These are phyloP conservation scores for Barnettozyma sp. DNA, from an alignment of 805 yeast species.

Conservation along the genomic window DNA sequence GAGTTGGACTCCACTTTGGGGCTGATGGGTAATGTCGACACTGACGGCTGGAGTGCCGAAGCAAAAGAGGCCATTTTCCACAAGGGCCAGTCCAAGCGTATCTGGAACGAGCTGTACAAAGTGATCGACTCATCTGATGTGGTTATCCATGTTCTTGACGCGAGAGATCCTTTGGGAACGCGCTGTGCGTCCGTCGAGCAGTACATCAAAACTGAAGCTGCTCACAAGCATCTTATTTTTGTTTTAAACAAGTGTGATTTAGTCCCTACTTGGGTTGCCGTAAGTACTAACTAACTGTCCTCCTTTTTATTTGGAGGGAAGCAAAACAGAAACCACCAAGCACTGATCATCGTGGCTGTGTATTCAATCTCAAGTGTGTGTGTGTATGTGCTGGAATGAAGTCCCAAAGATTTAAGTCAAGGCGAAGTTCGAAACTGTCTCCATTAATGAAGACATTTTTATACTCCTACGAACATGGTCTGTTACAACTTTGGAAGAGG, in stretches of 20 bases:
- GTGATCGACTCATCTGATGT: constrained; percentile 98
- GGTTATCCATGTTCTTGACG: constrained; percentile 36
- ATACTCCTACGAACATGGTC: constrained; percentile 52
- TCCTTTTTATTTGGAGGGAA: too few relatives aligned
- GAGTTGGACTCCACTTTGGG: constrained; percentile 73
- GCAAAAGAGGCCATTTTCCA: constrained; percentile 94
- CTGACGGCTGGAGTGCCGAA: constrained; percentile 81
- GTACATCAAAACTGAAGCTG: constrained; percentile 86
- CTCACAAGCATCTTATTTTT: constrained; percentile 92
- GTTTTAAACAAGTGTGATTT: constrained; percentile 96
- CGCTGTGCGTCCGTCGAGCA: constrained; percentile 91
- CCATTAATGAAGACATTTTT: constrained; percentile 14
- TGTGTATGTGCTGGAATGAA: too few relatives aligned
- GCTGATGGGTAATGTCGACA: constrained; percentile 57
- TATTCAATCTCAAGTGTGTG: too few relatives aligned
- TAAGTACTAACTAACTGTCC: constrained; percentile 60
- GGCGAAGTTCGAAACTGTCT: constrained; percentile 38
- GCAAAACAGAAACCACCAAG: too few relatives aligned
- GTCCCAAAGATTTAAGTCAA: constrained; percentile 86
- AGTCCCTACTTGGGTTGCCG: constrained; percentile 99
- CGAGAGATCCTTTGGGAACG: constrained; percentile 96
- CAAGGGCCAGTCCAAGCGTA: constrained; percentile 96
- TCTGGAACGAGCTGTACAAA: constrained; percentile 96
- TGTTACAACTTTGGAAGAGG: constrained; percentile 97
- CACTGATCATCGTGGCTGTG: too few relatives aligned